Conservation (phyloP, 208 protist genomes). For the Trypanosoma melophagium region DNA sequence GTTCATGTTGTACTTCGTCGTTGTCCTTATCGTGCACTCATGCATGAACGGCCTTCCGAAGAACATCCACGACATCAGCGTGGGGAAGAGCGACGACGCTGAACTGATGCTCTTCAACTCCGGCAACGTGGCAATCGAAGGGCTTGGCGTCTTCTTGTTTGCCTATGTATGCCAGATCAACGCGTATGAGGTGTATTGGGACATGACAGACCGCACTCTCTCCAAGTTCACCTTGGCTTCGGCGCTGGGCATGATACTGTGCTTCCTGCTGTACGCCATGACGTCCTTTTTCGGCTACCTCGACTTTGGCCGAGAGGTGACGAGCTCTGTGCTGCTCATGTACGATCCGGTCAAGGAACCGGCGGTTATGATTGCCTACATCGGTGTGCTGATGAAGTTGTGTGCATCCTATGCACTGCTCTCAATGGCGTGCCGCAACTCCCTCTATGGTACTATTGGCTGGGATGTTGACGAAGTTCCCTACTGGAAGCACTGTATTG, state of each 20-base stretch:
- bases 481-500: conserved; percentile 58
- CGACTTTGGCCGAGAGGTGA: conserved; percentile 51
- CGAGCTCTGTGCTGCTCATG: conserved; percentile 53
- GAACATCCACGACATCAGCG: background rate
- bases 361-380: conserved; percentile 55
- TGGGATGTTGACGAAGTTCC: conserved; percentile 55
- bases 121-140: conserved; percentile 21
- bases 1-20: conserved; percentile 62
- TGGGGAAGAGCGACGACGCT: background rate
- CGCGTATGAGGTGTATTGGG: conserved; percentile 44
- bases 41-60: conserved; percentile 36
- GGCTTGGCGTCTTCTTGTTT: conserved; percentile 44
- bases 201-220: conserved; percentile 37
- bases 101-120: conserved; percentile 18
- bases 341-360: conserved; percentile 60
- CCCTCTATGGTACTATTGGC: conserved; percentile 48
- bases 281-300: conserved; percentile 63
- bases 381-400: conserved; percentile 61
- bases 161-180: conserved; percentile 64
- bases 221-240: conserved; percentile 37
- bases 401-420: conserved; percentile 58
- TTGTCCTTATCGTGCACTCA: conserved; percentile 52
- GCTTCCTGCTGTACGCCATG: conserved; percentile 55
- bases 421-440: conserved; percentile 59
- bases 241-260: conserved; percentile 42